Conservation (phyloP, 371 early-diverging fungal species). For the Massospora cicadina region DNA sequence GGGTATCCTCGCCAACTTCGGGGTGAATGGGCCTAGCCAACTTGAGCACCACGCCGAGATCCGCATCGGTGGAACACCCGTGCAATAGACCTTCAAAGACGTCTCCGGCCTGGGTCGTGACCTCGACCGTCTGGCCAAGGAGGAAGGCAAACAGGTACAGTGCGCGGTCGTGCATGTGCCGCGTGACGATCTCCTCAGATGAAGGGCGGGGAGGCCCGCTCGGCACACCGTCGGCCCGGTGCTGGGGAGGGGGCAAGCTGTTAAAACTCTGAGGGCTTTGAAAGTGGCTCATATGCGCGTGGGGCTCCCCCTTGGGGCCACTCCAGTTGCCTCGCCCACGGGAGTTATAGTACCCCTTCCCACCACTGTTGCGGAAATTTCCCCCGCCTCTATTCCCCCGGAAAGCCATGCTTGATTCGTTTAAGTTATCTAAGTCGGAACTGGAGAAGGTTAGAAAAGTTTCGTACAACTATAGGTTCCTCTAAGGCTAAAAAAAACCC, state of each 20-base stretch:
- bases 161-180: conserved; percentile 50
- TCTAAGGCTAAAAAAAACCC: no score
- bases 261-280: not conserved
- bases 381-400: conserved; percentile 2
- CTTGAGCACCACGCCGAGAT: conserved; percentile 57
- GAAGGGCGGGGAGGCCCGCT: not conserved
- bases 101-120: conserved; percentile 40
- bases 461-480: no score
- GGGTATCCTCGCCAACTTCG: conserved; percentile 19
- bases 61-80: conserved; percentile 48
- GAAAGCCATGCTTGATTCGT: not conserved
- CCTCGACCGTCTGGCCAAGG: conserved; percentile 60
- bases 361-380: not conserved
- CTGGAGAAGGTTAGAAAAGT: not conserved
- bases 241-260: conserved; percentile 1
- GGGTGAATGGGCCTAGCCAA: conserved; percentile 28
- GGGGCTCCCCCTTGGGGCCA: not conserved
- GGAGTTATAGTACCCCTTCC: not conserved
- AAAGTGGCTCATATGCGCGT: not conserved
- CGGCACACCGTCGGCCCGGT: not conserved
- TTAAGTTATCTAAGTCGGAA: not conserved
- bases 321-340: not conserved
- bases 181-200: conserved; percentile 21
- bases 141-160: conserved; percentile 49
- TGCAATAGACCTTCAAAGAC: conserved; percentile 63